Conservation (phyloP, 108 stramenopile species). For the Cyclotella baltica region DNA sequence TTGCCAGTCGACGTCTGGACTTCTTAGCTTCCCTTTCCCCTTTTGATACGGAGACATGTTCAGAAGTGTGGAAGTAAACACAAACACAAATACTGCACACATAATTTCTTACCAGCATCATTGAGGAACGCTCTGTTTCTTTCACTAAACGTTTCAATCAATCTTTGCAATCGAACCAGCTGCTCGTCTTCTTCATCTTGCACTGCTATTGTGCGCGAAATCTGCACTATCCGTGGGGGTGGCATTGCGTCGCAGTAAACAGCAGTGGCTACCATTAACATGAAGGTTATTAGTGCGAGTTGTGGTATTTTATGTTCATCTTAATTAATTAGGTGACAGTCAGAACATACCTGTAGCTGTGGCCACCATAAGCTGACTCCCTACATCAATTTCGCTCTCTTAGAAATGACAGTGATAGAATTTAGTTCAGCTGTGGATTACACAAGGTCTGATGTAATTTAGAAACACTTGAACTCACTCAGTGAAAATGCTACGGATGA, state of each 20-base stretch:
- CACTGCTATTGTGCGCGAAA: constrained; percentile 86
- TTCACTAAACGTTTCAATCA: constrained; percentile 82
- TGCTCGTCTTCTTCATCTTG: constrained; percentile 86
- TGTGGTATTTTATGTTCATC: not conserved
- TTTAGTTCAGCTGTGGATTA: not conserved
- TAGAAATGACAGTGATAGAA: not conserved
- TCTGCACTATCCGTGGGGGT: constrained; percentile 81
- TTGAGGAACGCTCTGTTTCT: constrained; percentile 74
- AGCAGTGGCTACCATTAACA: constrained; percentile 77
- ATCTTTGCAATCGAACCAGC: constrained; percentile 75
- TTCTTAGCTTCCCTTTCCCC: constrained; percentile 58
- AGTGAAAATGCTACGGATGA: constrained; percentile 87
- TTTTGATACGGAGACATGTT: not conserved
- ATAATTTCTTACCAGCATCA: constrained; percentile 44
- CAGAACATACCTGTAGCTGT: constrained; percentile 37
- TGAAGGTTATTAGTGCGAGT: not conserved
- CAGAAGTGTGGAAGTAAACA: not conserved
- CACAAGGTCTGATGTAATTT: not conserved
- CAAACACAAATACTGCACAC: not conserved
- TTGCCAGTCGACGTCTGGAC: constrained; percentile 54
- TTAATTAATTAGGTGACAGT: not conserved
- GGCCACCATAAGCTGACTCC: constrained; percentile 80
- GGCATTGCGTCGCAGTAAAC: constrained; percentile 92
- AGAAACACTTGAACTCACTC: constrained; percentile 22
- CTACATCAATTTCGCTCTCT: constrained; percentile 87